phyloP scores from a whole-genome alignment of 805 yeast genomes.

The Candida coleopterorum region DNA sequence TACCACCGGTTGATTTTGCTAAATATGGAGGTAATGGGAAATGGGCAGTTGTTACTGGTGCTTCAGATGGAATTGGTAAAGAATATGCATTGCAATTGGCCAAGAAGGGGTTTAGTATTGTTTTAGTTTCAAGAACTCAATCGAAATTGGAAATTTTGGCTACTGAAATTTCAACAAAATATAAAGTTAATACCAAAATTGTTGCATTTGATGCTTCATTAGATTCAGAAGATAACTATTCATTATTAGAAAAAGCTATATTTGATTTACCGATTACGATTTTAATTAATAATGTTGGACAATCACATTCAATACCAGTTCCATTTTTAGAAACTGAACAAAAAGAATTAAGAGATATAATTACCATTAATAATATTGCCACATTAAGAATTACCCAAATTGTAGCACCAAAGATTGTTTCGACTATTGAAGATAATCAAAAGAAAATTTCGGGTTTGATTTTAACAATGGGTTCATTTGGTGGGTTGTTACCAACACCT shows the following conservation, averaged over 20 bases:
- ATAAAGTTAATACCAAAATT: conserved; percentile 55
- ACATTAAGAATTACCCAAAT: conserved; percentile 79
- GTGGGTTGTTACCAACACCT: conserved; percentile 92
- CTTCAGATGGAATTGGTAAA: conserved; percentile 96
- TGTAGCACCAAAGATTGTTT: conserved; percentile 66
- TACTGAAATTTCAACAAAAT: conserved; percentile 54
- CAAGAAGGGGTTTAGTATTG: conserved; percentile 72
- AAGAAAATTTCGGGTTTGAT: conserved; percentile 63
- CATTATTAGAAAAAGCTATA: conserved; percentile 41
- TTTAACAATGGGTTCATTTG: conserved; percentile 94
- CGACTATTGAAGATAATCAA: conserved; percentile 40
- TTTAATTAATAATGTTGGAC: conserved; percentile 90
- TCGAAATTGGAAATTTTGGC: conserved; percentile 68
- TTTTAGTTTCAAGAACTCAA: conserved; percentile 79
- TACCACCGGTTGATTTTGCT: conserved; percentile 54
- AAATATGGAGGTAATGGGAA: conserved; percentile 70
- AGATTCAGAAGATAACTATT: conserved; percentile 57
- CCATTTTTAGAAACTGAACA: conserved; percentile 80
- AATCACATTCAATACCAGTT: conserved; percentile 91
- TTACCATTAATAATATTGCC: conserved; percentile 80
- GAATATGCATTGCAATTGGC: conserved; percentile 89
- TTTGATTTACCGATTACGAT: conserved; percentile 60
- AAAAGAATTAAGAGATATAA: conserved; percentile 70
- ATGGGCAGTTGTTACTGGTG: conserved; percentile 97
- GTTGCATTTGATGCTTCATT: conserved; percentile 76